Conservation (phyloP, 176 grass and related monocot species). For the Triticum aestivum region IWGSC_CS_RefSeq_v2.1 NC_057799.1:73104160-73104659, state of each 20-base stretch:
- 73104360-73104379: neutral
- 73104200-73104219: fast-evolving
- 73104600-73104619: neutral
- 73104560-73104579: neutral
- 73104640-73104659: neutral
- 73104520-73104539: neutral
- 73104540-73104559: neutral
- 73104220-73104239: fast-evolving
- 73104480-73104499: neutral
- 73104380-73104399: too few relatives aligned
- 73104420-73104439: neutral
- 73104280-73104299: neutral
- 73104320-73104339: neutral
- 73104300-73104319: neutral
- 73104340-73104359: neutral
- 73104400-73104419: too few relatives aligned
- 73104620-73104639: too few relatives aligned
- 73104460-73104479: too few relatives aligned
- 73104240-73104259: neutral
- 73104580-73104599: neutral
- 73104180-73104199: neutral
- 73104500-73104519: neutral
- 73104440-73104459: too few relatives aligned
- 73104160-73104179: neutral
- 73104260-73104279: neutral